These are phyloP conservation scores for Solanum hybrid DNA, from an alignment of 305 asterid species.

Conservation along the genomic window DNA sequence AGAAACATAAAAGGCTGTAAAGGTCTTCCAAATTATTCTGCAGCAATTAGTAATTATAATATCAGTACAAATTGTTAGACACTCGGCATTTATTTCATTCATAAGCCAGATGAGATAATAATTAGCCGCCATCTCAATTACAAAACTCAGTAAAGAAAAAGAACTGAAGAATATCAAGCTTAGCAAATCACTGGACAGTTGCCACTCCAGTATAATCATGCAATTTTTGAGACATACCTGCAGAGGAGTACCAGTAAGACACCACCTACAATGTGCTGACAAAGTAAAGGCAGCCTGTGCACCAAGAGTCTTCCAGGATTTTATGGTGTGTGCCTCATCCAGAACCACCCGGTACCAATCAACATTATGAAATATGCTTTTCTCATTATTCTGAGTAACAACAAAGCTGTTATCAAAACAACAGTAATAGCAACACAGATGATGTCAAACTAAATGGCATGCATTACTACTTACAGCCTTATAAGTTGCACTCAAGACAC, in stretches of 20 bases:
- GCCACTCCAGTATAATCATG: not conserved
- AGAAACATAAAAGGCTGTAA: constrained; percentile 74
- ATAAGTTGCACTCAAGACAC: constrained; percentile 52
- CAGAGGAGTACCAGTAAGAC: constrained; percentile 85
- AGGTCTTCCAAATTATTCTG: constrained; percentile 83
- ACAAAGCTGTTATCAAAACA: not conserved
- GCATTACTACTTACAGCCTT: constrained; percentile 37
- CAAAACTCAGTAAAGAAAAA: not conserved
- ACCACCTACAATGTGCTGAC: constrained; percentile 70
- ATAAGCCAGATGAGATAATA: not conserved
- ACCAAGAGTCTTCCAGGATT: constrained; percentile 49
- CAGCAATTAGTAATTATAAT: constrained; percentile 6
- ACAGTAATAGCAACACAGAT: not conserved
- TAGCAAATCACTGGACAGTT: not conserved
- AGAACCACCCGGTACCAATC: constrained; percentile 82
- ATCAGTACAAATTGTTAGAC: not conserved
- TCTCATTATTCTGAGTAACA: constrained; percentile 30
- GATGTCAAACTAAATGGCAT: not conserved
- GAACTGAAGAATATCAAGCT: not conserved
- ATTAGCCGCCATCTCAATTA: not conserved
- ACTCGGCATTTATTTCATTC: not conserved
- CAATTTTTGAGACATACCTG: constrained; percentile 35
- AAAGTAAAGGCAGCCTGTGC: constrained; percentile 73
- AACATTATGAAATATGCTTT: constrained; percentile 66
- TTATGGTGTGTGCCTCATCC: constrained; percentile 85